phyloP scores from a whole-genome alignment of 2,329 filamentous ascomycete genomes.

The Keithomyces neogunnii region DNA sequence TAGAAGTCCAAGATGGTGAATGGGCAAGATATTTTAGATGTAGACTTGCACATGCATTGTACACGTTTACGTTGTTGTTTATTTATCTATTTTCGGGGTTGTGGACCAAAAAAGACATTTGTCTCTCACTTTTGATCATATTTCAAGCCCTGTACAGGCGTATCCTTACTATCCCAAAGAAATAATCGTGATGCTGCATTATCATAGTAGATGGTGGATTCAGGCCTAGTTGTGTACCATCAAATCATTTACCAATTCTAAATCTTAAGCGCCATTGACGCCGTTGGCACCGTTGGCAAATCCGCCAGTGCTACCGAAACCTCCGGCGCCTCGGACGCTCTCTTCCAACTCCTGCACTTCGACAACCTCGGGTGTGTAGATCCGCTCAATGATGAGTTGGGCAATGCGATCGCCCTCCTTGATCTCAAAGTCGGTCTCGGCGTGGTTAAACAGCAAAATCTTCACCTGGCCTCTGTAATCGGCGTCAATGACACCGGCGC shows the following conservation, averaged over 20 bases:
- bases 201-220: no score
- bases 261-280: background rate
- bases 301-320: constrained; percentile 78
- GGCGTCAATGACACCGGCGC: constrained; percentile 93
- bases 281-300: background rate
- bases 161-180: no score
- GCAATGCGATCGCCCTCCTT: constrained; percentile 85
- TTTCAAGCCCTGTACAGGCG: no score
- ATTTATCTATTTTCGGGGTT: no score
- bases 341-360: constrained; percentile 83
- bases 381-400: constrained; percentile 88
- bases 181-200: no score
- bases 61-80: background rate
- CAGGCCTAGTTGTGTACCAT: no score
- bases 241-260: no score
- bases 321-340: constrained; percentile 82
- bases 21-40: background rate
- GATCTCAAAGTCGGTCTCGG: constrained; percentile 71
- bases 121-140: no score
- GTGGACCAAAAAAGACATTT: no score
- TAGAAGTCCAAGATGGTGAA: constrained; percentile 13
- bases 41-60: background rate
- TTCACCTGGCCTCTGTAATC: constrained; percentile 94
- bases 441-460: constrained; percentile 90
- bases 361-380: constrained; percentile 86